phyloP scores from a whole-genome alignment of 306 rosid species.

The Dryas alaskensis region DNA sequence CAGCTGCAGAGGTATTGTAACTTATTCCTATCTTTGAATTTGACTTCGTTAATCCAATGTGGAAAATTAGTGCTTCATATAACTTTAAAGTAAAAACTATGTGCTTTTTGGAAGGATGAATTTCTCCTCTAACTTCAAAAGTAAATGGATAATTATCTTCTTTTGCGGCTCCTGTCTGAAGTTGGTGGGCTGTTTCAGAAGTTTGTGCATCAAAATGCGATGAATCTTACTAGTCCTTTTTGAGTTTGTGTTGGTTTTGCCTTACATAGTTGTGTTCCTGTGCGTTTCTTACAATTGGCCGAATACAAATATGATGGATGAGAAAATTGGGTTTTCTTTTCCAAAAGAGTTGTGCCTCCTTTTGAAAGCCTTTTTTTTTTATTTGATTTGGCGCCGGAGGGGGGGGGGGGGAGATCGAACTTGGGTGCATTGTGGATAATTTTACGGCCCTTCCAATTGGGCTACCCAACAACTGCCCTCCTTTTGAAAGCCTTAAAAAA shows the following conservation, averaged over 20 bases:
- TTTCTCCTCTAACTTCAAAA: not conserved
- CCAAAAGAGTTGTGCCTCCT: not conserved
- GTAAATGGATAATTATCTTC: not conserved
- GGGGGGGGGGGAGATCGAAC: too few species aligned
- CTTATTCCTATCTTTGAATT: conserved; percentile 23
- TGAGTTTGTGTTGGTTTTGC: not conserved
- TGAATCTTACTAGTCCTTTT: not conserved
- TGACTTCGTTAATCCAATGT: conserved; percentile 3
- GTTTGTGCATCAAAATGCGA: not conserved
- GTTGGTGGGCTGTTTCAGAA: not conserved
- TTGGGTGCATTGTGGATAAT: too few species aligned
- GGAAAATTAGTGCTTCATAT: conserved; percentile 3
- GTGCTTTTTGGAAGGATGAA: conserved; percentile 20
- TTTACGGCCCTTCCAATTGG: too few species aligned
- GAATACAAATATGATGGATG: not conserved
- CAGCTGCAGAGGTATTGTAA: conserved; percentile 64
- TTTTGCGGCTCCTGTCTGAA: not conserved
- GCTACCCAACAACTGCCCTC: too few species aligned
- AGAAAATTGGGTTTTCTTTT: not conserved
- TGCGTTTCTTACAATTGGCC: not conserved
- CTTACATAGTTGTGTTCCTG: not conserved
- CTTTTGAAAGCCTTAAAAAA: not conserved
- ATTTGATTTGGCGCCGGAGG: too few species aligned
- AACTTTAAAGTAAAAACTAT: conserved; percentile 7
- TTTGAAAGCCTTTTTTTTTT: not conserved